Evolutionary conservation across 1,284 basidiomycete genomes (phyloP).

Genomic region (Malassezia caprae): DNA sequence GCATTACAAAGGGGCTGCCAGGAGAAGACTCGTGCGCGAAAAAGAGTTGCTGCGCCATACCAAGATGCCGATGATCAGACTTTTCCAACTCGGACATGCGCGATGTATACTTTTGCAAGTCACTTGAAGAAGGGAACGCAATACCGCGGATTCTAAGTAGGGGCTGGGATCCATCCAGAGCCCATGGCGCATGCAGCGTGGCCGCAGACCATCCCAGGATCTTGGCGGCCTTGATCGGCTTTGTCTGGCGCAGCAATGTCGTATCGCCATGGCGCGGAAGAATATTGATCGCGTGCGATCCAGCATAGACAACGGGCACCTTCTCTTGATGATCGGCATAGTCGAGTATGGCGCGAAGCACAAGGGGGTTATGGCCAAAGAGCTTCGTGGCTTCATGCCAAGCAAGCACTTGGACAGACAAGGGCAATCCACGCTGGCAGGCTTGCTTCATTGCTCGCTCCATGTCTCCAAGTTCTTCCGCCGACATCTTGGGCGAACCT

Average conservation of each 20-base stretch:
- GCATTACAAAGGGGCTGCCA: slow-evolving; percentile 44
- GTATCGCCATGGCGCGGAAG: slow-evolving; percentile 4
- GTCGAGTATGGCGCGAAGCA: background rate
- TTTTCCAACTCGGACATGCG: slow-evolving; percentile 10
- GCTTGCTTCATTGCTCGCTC: background rate
- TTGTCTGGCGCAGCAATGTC: slow-evolving; percentile 9
- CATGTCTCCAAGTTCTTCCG: background rate
- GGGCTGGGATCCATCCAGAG: slow-evolving; percentile 4
- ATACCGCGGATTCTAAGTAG: slow-evolving; percentile 18
- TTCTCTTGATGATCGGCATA: background rate
- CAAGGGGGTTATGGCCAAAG: slow-evolving; percentile 10
- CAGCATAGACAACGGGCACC: slow-evolving; percentile 12
- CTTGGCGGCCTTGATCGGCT: slow-evolving; percentile 17
- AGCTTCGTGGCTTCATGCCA: slow-evolving; percentile 7
- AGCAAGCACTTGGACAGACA: background rate
- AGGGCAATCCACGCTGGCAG: background rate
- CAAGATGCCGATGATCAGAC: slow-evolving; percentile 34
- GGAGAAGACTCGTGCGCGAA: slow-evolving; percentile 44
- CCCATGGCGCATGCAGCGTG: slow-evolving; percentile 2
- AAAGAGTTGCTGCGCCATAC: slow-evolving; percentile 35
- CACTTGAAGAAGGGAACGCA: slow-evolving; percentile 15
- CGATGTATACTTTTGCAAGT: slow-evolving; percentile 11
- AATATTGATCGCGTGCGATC: background rate
- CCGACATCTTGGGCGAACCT: background rate
- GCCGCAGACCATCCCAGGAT: slow-evolving; percentile 18